These are phyloP conservation scores for Puya raimondii DNA, from an alignment of 176 grass and related monocot genomes.

Conservation along the genomic window DNA sequence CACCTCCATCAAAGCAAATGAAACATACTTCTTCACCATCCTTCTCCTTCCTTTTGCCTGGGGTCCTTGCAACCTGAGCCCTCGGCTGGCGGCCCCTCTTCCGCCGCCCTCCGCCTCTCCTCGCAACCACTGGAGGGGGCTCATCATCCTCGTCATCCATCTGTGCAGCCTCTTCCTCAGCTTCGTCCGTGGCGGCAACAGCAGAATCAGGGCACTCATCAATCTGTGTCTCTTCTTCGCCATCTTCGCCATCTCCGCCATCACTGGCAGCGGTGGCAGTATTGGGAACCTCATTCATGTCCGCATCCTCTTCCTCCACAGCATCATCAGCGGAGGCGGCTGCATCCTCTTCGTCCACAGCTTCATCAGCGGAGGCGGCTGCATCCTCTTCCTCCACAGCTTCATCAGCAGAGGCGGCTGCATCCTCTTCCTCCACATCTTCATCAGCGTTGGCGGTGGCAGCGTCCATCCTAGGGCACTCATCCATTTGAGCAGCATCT, in stretches of 20 bases:
- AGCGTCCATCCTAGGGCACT: neutral
- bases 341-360: constrained; percentile 1
- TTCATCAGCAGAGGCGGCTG: no score
- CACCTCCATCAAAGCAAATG: constrained; percentile 98
- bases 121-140: constrained; percentile 29
- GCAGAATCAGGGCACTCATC: neutral
- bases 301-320: constrained; percentile 10
- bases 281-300: constrained; percentile 11
- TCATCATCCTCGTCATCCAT: constrained; percentile 29
- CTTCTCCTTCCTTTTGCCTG: constrained; percentile 59
- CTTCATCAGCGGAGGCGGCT: neutral
- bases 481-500: constrained; percentile 13
- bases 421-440: neutral
- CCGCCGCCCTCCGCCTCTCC: constrained; percentile 42
- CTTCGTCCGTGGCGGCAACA: constrained; percentile 19
- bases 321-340: no score
- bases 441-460: neutral
- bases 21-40: constrained; percentile 92
- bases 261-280: constrained; percentile 1
- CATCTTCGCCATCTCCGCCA: constrained; percentile 15
- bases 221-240: neutral
- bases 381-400: constrained; percentile 6
- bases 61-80: constrained; percentile 30
- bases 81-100: constrained; percentile 74
- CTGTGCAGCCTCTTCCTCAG: constrained; percentile 27